Percentiles rank a stretch among this genome's conserved stretches.
Evolutionary conservation across 495 filamentous ascomycete genomes (phyloP).

Genomic region (Aspergillus homomorphus): DNA sequence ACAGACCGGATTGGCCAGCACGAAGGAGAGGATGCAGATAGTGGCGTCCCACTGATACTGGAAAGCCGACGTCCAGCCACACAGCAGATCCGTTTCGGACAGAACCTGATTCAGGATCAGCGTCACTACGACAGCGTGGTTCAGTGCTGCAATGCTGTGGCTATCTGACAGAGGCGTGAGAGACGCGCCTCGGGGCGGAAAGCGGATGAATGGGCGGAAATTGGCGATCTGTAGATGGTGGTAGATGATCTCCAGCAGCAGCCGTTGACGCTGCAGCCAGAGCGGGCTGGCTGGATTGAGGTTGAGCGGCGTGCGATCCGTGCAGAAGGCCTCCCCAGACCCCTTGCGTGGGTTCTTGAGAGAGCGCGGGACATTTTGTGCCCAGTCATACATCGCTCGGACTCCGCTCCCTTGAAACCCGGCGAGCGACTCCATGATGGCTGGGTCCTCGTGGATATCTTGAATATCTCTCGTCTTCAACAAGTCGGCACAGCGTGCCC

Average conservation of each 20-base stretch:
- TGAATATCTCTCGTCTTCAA: too few relatives aligned
- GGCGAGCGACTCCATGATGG: slow-evolving; percentile 23
- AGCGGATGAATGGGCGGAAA: slow-evolving; percentile 28
- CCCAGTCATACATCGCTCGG: slow-evolving; percentile 32
- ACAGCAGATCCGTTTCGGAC: slow-evolving; percentile 40
- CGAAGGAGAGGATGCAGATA: slow-evolving; percentile 47
- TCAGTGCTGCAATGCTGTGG: slow-evolving; percentile 32
- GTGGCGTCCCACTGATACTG: slow-evolving; percentile 52
- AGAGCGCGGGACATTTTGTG: slow-evolving; percentile 31
- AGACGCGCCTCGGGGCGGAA: slow-evolving; percentile 5
- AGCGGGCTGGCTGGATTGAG: slow-evolving; percentile 34
- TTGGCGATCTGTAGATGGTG: slow-evolving; percentile 22
- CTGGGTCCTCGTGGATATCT: slow-evolving; percentile 6
- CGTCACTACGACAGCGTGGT: slow-evolving; percentile 47
- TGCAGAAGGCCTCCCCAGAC: too few relatives aligned
- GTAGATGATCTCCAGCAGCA: slow-evolving; percentile 28
- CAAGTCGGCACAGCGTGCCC: too few relatives aligned
- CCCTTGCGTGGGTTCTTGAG: slow-evolving; percentile 31
- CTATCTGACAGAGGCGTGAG: slow-evolving; percentile 27
- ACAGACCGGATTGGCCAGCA: slow-evolving; percentile 5
- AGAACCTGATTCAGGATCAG: slow-evolving; percentile 48
- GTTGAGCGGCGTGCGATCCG: slow-evolving; percentile 30
- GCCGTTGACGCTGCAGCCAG: slow-evolving; percentile 28
- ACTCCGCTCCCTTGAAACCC: slow-evolving; percentile 28
- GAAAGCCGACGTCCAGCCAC: slow-evolving; percentile 44